phyloP scores from a whole-genome alignment of 306 rosid species.

The Quercus cerris region DNA sequence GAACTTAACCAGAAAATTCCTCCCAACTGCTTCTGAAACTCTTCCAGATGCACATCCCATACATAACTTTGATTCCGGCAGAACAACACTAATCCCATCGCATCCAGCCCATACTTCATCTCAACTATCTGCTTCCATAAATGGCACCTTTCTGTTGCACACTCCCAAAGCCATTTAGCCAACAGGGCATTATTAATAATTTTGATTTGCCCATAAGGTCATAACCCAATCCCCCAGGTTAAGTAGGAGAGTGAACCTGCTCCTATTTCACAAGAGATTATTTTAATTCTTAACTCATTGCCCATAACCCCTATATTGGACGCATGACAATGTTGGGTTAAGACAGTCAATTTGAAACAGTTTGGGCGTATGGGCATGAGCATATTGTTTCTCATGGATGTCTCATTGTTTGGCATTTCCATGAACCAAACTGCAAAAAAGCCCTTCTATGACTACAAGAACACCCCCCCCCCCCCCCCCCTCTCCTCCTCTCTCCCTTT shows the following conservation, averaged over 20 bases:
- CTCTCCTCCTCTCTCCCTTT: too few relatives aligned
- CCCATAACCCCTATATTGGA: too few relatives aligned
- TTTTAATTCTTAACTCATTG: too few relatives aligned
- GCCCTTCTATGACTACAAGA: too few relatives aligned
- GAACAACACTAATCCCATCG: not conserved
- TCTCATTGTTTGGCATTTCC: not conserved
- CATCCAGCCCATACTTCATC: not conserved
- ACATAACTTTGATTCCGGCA: too few relatives aligned
- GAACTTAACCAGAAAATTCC: not conserved
- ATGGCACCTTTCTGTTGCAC: not conserved
- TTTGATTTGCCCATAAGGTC: not conserved
- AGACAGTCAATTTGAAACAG: not conserved
- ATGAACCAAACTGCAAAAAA: too few relatives aligned
- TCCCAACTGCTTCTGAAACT: too few relatives aligned
- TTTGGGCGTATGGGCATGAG: not conserved
- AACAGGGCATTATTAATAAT: not conserved
- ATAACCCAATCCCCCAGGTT: too few relatives aligned
- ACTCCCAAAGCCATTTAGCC: not conserved
- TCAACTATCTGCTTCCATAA: not conserved
- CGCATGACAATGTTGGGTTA: not conserved
- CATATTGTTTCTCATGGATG: not conserved
- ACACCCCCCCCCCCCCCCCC: too few relatives aligned
- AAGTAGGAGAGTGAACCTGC: too few relatives aligned
- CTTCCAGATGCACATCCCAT: too few relatives aligned
- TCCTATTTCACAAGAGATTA: too few relatives aligned